Percentiles rank a stretch among this genome's conserved stretches.
phyloP scores from a whole-genome alignment of 148 eudicot genomes.

The Vaccinium corymbosum region DNA sequence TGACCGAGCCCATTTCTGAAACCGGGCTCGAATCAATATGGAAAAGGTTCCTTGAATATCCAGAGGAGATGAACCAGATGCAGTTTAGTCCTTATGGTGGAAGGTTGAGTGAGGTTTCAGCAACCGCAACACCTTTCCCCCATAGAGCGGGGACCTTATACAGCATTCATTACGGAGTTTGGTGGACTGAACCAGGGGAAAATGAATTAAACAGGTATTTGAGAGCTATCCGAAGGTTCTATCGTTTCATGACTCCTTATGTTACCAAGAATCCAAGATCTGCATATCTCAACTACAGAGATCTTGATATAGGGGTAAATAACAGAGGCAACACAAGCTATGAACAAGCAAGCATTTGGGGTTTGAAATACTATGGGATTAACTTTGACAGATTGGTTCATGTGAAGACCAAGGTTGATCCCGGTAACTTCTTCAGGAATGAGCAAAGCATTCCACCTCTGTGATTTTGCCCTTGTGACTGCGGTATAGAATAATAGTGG shows the following conservation, averaged over 20 bases:
- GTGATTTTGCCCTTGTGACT: no score
- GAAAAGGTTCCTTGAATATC: background rate
- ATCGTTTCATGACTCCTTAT: constrained; percentile 8
- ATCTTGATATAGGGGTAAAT: constrained; percentile 9
- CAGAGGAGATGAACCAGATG: background rate
- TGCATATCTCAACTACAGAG: constrained; percentile 18
- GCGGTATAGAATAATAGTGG: no score
- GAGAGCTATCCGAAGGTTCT: background rate
- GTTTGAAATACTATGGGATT: background rate
- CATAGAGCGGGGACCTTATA: background rate
- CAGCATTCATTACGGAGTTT: background rate
- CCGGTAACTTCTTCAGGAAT: background rate
- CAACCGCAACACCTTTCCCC: background rate
- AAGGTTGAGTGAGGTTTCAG: constrained; percentile 1
- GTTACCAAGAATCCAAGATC: constrained; percentile 6
- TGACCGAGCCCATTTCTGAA: background rate
- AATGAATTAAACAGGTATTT: background rate
- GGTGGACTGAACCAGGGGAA: background rate
- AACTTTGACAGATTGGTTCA: background rate
- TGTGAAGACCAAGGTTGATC: background rate
- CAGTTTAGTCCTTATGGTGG: constrained; percentile 8
- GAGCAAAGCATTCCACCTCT: constrained; percentile 5
- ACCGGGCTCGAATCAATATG: background rate
- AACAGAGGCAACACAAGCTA: background rate
- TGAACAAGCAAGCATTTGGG: constrained; percentile 5